Evolutionary conservation across 768 basidiomycete species (phyloP).

Genomic region (Cystobasidium ongulense): DNA sequence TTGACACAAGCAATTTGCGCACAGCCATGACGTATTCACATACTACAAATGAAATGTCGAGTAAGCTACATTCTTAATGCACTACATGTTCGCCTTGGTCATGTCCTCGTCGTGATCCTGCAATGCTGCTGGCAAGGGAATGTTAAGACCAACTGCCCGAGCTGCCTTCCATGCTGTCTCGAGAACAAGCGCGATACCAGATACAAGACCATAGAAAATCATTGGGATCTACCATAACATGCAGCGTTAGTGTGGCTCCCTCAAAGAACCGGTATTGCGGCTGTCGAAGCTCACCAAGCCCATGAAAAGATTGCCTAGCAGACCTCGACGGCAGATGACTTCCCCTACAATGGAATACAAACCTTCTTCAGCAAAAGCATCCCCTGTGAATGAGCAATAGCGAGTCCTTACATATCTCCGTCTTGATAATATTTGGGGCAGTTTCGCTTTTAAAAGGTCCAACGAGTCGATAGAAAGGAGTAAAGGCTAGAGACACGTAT

Average conservation of each 20-base stretch:
- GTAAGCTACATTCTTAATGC: not conserved
- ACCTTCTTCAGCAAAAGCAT: not conserved
- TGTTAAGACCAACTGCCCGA: constrained; percentile 6
- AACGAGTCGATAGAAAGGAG: constrained; percentile 55
- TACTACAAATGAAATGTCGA: too few species aligned
- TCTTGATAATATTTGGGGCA: constrained; percentile 51
- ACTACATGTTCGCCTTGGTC: not conserved
- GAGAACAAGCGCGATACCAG: constrained; percentile 29
- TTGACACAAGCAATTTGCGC: too few species aligned
- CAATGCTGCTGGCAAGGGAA: constrained; percentile 14
- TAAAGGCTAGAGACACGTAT: constrained; percentile 48
- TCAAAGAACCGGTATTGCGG: not conserved
- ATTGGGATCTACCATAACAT: constrained; percentile 32
- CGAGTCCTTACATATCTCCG: constrained; percentile 50
- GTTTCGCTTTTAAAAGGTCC: constrained; percentile 51
- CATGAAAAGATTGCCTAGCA: constrained; percentile 56
- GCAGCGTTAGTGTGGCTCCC: not conserved
- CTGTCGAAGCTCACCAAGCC: constrained; percentile 53
- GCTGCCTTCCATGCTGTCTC: constrained; percentile 35
- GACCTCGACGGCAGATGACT: constrained; percentile 53
- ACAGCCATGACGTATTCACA: too few species aligned
- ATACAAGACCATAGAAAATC: constrained; percentile 37
- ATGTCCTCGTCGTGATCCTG: not conserved
- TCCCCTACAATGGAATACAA: constrained; percentile 46
- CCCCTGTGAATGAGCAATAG: not conserved